A percentile compares a stretch with the other conserved stretches of the same genome.
These are phyloP conservation scores for Tranzscheliella williamsii DNA, from an alignment of 1,284 basidiomycete genomes.

Conservation along the genomic window DNA sequence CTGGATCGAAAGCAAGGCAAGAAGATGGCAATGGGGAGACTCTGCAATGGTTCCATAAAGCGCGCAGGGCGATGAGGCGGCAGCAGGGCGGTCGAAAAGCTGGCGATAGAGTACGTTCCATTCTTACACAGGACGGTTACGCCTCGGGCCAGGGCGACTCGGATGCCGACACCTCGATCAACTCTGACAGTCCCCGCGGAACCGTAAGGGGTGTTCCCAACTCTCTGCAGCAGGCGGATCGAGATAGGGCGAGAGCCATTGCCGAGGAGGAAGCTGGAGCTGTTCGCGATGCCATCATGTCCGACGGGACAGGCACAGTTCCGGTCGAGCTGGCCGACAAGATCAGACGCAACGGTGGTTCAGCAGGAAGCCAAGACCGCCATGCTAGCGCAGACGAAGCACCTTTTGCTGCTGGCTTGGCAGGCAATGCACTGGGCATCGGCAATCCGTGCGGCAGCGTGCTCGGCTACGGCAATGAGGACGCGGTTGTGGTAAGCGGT, in stretches of 20 bases:
- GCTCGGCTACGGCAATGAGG: constrained; percentile 70
- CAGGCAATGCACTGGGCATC: constrained; percentile 32
- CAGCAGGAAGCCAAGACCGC: background rate
- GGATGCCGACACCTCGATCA: constrained; percentile 25
- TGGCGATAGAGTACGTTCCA: background rate
- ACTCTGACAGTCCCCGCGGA: constrained; percentile 14
- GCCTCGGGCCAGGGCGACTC: constrained; percentile 15
- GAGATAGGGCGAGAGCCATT: constrained; percentile 19
- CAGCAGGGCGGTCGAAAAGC: constrained; percentile 22
- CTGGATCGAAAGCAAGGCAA: constrained; percentile 10
- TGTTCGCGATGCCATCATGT: constrained; percentile 42
- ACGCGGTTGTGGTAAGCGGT: constrained; percentile 80
- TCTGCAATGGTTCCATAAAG: constrained; percentile 47
- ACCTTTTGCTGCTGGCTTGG: constrained; percentile 1
- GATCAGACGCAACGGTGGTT: constrained; percentile 14
- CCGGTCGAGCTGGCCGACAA: constrained; percentile 22
- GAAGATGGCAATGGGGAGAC: constrained; percentile 28
- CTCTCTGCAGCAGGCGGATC: background rate
- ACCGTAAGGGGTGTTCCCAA: background rate
- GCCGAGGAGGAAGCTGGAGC: constrained; percentile 42
- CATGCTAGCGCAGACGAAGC: background rate
- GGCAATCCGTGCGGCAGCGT: constrained; percentile 61
- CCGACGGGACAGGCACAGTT: constrained; percentile 31
- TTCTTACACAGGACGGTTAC: constrained; percentile 4
- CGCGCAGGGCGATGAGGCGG: constrained; percentile 28